Evolutionary conservation across 2,329 filamentous ascomycete genomes (phyloP).

Genomic region (Nothomitra cinnamomea): DNA sequence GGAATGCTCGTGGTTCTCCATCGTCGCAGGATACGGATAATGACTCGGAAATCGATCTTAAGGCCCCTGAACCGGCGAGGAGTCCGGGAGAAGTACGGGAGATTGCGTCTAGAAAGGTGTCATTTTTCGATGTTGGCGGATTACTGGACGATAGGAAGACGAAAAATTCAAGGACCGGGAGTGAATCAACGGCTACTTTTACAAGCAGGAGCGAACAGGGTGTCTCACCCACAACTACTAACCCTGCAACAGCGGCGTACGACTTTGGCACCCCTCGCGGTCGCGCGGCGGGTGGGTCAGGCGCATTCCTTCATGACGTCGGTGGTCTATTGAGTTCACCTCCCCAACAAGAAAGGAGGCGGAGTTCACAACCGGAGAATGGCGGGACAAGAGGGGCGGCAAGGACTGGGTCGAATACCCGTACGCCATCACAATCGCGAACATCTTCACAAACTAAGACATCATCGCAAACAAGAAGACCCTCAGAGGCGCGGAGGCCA

Average conservation of each 20-base stretch:
- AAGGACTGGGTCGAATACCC: too few relatives aligned
- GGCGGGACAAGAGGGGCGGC: too few relatives aligned
- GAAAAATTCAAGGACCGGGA: neutral
- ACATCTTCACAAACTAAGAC: too few relatives aligned
- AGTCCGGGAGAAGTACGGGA: conserved; percentile 21
- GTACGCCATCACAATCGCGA: too few relatives aligned
- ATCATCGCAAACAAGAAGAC: neutral
- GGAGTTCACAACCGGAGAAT: too few relatives aligned
- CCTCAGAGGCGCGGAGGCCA: neutral
- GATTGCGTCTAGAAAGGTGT: conserved; percentile 38
- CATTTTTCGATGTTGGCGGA: conserved; percentile 75
- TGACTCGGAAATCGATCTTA: conserved; percentile 25
- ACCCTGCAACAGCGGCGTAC: neutral
- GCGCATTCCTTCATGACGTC: conserved; percentile 13
- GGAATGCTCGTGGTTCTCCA: conserved; percentile 18
- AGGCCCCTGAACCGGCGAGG: conserved; percentile 14
- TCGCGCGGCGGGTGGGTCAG: neutral
- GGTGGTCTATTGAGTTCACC: conserved; percentile 10
- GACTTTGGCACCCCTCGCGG: neutral
- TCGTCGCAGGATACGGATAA: conserved; percentile 12
- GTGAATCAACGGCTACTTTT: neutral
- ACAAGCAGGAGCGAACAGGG: neutral
- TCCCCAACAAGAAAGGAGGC: too few relatives aligned
- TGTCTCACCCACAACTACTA: neutral
- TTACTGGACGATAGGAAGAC: conserved; percentile 37